Evolutionary conservation across 106 monocot species (phyloP).

Genomic region (Dactylorhiza incarnata): DNA sequence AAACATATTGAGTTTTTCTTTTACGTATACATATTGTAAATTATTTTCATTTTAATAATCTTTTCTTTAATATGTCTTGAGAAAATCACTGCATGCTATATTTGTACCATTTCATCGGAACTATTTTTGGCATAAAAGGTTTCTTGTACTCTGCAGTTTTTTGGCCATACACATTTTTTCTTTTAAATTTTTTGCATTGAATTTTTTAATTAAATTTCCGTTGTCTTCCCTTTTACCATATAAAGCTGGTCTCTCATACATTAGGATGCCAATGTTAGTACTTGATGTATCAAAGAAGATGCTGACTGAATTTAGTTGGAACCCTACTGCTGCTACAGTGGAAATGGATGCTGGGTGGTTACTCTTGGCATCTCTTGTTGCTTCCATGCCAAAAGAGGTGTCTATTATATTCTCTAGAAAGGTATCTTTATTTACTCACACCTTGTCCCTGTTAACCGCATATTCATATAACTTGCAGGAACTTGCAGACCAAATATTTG

Average conservation of each 20-base stretch:
- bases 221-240: background rate
- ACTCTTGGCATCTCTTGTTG: constrained; percentile 80
- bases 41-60: background rate
- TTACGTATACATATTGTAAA: background rate
- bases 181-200: background rate
- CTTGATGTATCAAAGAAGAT: constrained; percentile 93
- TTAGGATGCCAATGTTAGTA: constrained; percentile 80
- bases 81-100: background rate
- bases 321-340: constrained; percentile 54
- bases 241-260: background rate
- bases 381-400: constrained; percentile 94
- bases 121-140: background rate
- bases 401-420: background rate
- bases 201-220: background rate
- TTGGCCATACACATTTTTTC: background rate
- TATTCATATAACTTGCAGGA: constrained; percentile 34
- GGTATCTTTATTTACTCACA: background rate
- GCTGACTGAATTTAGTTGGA: constrained; percentile 67
- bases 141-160: background rate
- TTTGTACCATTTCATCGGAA: background rate
- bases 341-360: constrained; percentile 93
- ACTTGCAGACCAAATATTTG: constrained; percentile 96
- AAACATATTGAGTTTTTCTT: background rate
- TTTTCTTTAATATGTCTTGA: background rate
- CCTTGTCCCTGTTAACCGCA: background rate